These are phyloP conservation scores for Sanghuangporus weigelae DNA, from an alignment of 1,284 basidiomycete species.

Conservation along the genomic window DNA sequence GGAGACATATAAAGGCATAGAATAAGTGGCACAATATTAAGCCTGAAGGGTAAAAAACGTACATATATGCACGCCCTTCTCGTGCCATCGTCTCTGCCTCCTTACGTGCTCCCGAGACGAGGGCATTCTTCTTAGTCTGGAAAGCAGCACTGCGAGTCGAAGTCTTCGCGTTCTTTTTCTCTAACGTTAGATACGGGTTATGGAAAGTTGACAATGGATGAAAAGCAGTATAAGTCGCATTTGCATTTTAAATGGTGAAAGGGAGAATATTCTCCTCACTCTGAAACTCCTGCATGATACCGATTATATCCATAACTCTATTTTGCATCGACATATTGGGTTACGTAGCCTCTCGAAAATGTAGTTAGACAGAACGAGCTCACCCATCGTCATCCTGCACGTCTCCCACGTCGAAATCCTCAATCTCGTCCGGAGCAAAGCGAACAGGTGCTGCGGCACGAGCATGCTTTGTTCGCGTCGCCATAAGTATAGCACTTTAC, in stretches of 20 bases:
- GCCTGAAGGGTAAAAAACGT: conserved; percentile 8
- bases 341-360: neutral
- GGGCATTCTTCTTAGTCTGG: conserved; percentile 27
- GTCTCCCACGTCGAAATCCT: conserved; percentile 18
- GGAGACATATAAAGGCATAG: neutral
- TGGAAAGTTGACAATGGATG: neutral
- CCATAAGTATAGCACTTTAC: neutral
- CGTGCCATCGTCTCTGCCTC: conserved; percentile 24
- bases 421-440: conserved; percentile 4
- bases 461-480: conserved; percentile 6
- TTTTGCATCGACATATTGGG: neutral
- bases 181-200: conserved; percentile 16
- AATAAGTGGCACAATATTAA: neutral
- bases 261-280: conserved; percentile 19
- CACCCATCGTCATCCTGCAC: conserved; percentile 25
- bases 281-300: conserved; percentile 29
- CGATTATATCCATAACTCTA: conserved; percentile 29
- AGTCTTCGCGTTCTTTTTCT: conserved; percentile 28
- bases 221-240: neutral
- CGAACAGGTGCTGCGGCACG: conserved; percentile 12
- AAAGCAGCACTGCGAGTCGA: conserved; percentile 26
- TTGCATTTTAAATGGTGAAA: too few species aligned
- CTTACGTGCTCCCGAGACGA: conserved; percentile 26
- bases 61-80: conserved; percentile 28
- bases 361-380: neutral